Evolutionary conservation across 140 eudicot genomes (phyloP), one percentile per base, ranked within the genome.

Genomic region (Ambrosia hybrid): DNA sequence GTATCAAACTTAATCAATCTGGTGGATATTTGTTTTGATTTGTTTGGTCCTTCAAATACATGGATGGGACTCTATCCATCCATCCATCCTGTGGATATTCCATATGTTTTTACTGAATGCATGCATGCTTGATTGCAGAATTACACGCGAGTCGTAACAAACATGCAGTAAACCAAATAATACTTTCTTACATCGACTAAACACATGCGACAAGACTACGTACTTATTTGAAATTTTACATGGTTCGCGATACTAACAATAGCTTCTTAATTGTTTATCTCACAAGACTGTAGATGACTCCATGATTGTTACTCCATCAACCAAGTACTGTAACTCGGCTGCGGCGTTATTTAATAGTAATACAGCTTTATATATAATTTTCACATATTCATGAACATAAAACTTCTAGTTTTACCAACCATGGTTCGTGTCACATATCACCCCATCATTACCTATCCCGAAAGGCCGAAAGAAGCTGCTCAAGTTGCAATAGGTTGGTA

Each of bases 401-500:
- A 70, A 70, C 67, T n/a, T 17, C 4, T 13, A 68, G 70, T 68
- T 76, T 76, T 36, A 68, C 26, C 13, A 30, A 30, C 34, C 66
- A 56, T 33, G 71, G 9, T 39, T 41, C 13, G 7, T 48, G 43
- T 67, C 36, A 11, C 14, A 3, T 67, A 68, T 3, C 63, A 36
- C 55, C 39, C 12, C 21, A 15, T 78, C 3, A 3, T 67, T 36
- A 33, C 75, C 68, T 51, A 60, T 16, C 57, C 52, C 61, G 4
- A 4, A 56, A 45, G 51, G 68, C 52, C 14, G 57, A 13, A 49
- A 65, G 52, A 13, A 37, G 26, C 26, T 51, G 33, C 21, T 80
- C 52, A 67, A 57, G 75, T 52, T 13, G 63, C 65, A 3, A 30
- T 57, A 15, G 75, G 38, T 26, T 58, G 62, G 56, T 83, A 86